Percentiles rank a stretch among this genome's conserved stretches.
These are phyloP conservation scores for Herpomyces periplanetae DNA, from an alignment of 2,329 filamentous ascomycete species.

Conservation along the genomic window DNA sequence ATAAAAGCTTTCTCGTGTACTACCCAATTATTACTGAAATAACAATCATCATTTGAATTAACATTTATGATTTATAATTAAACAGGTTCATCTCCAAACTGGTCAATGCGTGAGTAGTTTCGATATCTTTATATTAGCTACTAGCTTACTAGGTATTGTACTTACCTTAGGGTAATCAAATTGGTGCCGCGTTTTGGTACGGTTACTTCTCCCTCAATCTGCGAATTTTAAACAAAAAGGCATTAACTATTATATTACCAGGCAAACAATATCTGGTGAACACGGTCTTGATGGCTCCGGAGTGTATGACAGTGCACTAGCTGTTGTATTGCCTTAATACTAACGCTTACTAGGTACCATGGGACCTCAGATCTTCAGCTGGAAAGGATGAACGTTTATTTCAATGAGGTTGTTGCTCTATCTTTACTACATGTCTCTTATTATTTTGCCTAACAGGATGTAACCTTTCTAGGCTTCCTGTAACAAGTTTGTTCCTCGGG, in stretches of 20 bases:
- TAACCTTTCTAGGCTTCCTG: conserved; percentile 26
- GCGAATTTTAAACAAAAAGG: conserved; percentile 3
- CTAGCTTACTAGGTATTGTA: conserved; percentile 3
- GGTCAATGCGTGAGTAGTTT: conserved; percentile 61
- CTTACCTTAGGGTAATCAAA: conserved; percentile 66
- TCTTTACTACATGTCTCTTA: conserved; percentile 2
- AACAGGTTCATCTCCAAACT: conserved; percentile 95
- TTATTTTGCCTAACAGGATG: conserved; percentile 4
- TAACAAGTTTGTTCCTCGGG: conserved; percentile 98
- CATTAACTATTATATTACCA: conserved; percentile 5
- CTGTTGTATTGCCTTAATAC: conserved; percentile 4
- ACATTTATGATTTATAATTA: conserved; percentile 10
- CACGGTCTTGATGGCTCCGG: conserved; percentile 92
- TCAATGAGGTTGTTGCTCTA: conserved; percentile 32
- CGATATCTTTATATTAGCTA: conserved; percentile 3
- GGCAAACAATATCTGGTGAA: conserved; percentile 18
- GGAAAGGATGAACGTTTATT: conserved; percentile 99
- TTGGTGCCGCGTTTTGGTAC: conserved; percentile 96
- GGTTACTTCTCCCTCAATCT: conserved; percentile 7
- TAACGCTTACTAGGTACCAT: conserved; percentile 28
- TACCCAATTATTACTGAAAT: conserved; percentile 8
- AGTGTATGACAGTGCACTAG: conserved; percentile 21
- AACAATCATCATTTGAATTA: conserved; percentile 15
- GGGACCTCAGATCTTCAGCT: conserved; percentile 94
- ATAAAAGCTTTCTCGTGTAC: no score